A percentile compares a stretch with the other conserved stretches of the same genome.
Evolutionary conservation across 352 stramenopile genomes (phyloP).

Genomic region (Nothophytophthora sp.): DNA sequence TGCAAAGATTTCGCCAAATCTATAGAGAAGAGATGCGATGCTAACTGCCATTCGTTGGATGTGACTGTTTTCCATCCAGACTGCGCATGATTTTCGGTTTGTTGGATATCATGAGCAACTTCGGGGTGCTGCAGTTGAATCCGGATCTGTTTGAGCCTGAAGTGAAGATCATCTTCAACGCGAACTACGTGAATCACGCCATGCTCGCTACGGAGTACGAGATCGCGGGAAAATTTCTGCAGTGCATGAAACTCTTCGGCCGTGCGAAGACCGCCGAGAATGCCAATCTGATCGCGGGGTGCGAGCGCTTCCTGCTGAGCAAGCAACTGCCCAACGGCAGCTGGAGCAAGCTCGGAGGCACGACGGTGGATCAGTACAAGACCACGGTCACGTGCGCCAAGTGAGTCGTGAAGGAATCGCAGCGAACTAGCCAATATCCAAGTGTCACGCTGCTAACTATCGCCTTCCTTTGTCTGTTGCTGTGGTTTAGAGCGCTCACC

Average conservation of each 20-base stretch:
- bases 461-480: not conserved
- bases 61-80: constrained; percentile 30
- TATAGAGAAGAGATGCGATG: not conserved
- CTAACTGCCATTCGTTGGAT: constrained; percentile 10
- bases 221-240: constrained; percentile 70
- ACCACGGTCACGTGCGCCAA: constrained; percentile 79
- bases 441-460: not conserved
- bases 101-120: constrained; percentile 79
- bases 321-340: constrained; percentile 74
- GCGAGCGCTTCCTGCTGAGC: constrained; percentile 63
- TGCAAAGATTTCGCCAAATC: not conserved
- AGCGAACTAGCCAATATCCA: not conserved
- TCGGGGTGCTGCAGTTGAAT: constrained; percentile 73
- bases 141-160: constrained; percentile 69
- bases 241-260: constrained; percentile 82
- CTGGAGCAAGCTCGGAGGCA: constrained; percentile 66
- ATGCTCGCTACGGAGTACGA: constrained; percentile 74
- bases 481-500: constrained; percentile 47
- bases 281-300: constrained; percentile 48
- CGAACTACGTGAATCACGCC: constrained; percentile 70
- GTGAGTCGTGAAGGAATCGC: constrained; percentile 35
- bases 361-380: constrained; percentile 75
- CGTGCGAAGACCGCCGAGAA: constrained; percentile 35
- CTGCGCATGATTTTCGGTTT: constrained; percentile 81
- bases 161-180: constrained; percentile 75